phyloP scores from a whole-genome alignment of 73 alveolate genomes.

The Tetrahymena elliotti region DNA sequence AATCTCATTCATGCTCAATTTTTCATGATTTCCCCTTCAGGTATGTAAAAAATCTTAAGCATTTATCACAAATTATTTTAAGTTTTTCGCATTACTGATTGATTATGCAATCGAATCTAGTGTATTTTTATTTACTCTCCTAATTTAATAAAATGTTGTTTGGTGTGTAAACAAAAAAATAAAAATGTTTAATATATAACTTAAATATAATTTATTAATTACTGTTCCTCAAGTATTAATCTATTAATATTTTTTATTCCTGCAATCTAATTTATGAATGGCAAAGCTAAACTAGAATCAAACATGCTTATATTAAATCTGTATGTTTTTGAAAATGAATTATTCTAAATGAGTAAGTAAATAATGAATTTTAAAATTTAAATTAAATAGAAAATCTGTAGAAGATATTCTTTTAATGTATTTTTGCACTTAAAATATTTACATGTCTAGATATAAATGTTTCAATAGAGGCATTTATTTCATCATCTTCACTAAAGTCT shows the following conservation, averaged over 20 bases:
- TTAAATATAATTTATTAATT: not conserved
- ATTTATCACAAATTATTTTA: not conserved
- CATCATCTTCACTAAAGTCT: not conserved
- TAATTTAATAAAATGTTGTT: not conserved
- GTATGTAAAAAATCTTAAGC: not conserved
- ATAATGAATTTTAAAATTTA: too few relatives aligned
- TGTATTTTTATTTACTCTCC: not conserved
- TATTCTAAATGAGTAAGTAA: not conserved
- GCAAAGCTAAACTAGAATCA: not conserved
- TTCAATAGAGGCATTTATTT: not conserved
- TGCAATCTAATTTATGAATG: not conserved
- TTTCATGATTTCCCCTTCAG: not conserved
- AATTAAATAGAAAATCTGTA: not conserved
- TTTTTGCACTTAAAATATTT: not conserved
- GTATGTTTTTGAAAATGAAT: not conserved
- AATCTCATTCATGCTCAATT: too few relatives aligned
- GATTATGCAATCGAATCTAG: not conserved
- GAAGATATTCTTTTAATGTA: not conserved
- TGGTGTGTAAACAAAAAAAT: not conserved
- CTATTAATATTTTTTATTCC: not conserved
- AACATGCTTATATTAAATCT: not conserved
- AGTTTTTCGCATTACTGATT: not conserved
- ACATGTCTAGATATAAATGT: not conserved
- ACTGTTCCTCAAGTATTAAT: not conserved
- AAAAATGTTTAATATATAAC: not conserved